phyloP scores from a whole-genome alignment of 192 early-diverging fungal species.

The Podila horticola region DNA sequence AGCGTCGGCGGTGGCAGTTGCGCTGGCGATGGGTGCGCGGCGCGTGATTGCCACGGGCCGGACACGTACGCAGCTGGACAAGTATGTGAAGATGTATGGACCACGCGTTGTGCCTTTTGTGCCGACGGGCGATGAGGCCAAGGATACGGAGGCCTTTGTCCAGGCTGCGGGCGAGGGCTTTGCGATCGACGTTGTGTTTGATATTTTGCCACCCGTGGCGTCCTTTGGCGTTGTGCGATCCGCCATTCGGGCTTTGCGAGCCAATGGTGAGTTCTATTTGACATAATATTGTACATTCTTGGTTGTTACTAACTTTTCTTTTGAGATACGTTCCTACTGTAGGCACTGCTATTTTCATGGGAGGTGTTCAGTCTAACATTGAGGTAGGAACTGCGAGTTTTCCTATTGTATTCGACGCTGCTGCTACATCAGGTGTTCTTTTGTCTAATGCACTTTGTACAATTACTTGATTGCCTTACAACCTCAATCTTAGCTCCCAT shows the following conservation, averaged over 20 bases:
- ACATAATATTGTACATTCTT: neutral
- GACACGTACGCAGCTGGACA: conserved; percentile 11
- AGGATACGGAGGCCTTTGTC: conserved; percentile 22
- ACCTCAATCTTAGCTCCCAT: conserved; percentile 12
- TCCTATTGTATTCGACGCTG: neutral
- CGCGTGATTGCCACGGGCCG: conserved; percentile 33
- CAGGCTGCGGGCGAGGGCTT: conserved; percentile 33
- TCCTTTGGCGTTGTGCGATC: conserved; percentile 15
- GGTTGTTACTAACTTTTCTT: too few species aligned
- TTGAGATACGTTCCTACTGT: too few species aligned
- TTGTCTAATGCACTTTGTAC: too few species aligned
- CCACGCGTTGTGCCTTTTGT: conserved; percentile 33
- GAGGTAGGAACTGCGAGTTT: neutral
- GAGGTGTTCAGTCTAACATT: conserved; percentile 7
- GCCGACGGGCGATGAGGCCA: conserved; percentile 16
- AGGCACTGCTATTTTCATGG: conserved; percentile 34
- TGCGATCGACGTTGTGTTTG: conserved; percentile 34
- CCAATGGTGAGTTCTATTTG: neutral
- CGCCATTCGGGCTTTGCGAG: conserved; percentile 24
- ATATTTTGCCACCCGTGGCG: conserved; percentile 31
- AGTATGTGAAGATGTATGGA: conserved; percentile 20
- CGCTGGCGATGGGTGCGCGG: conserved; percentile 46
- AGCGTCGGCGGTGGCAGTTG: conserved; percentile 17
- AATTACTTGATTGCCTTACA: too few species aligned
- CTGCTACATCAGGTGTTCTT: neutral